Base-by-base conservation (phyloP, 2,329 filamentous ascomycete genomes). In the Epichloe scottii region DNA sequence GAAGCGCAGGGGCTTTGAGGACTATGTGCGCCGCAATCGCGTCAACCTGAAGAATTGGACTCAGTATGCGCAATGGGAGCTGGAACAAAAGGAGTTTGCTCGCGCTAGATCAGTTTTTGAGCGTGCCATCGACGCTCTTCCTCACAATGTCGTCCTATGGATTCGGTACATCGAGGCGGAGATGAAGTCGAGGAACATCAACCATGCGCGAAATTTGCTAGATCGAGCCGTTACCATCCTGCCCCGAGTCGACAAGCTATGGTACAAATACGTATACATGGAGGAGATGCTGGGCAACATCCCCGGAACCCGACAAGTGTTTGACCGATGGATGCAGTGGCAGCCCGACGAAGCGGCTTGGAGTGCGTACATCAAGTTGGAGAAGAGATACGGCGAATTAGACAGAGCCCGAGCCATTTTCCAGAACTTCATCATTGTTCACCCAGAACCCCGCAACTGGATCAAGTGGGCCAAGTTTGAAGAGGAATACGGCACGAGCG, bases 191-290 rank as follows among this genome's bases (percentile, higher is more conserved):
- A 77, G 90, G 58, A 95, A 95, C 65, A 96, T 98, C 74, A 95
- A 95, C 66, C 91, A 97, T 76, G 90, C 93, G 35, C 78, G 93
- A 53, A 98, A 98, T 65, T 70, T 98, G 48, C 79, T 98, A 49
- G 93, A 98, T 66, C 84, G 93, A 51, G 90, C 93, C n/a, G 88
- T 97, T 49, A 89, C 89, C 1, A 87, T 94, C 51, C 73, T 96
- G 39, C 93, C 93, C 5, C 77, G 93, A 52, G 81, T 97, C 40
- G 89, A 97, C 66, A 97, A 97, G 75, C 73, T 98, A 35, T 98
- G 93, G 93, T 98, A 95, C 74, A 97, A 97, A 67, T 98, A 96
- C 73, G 89, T 95, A 26, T 95, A 95, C 66, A 94, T 95, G 85
- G 91, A 97, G 72, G 93, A 98, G 76, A 97, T 91, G 70, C 77